phyloP scores from a whole-genome alignment of 1,139 yeast species.

The Hyphopichia wangnamkhiaoensis region DNA sequence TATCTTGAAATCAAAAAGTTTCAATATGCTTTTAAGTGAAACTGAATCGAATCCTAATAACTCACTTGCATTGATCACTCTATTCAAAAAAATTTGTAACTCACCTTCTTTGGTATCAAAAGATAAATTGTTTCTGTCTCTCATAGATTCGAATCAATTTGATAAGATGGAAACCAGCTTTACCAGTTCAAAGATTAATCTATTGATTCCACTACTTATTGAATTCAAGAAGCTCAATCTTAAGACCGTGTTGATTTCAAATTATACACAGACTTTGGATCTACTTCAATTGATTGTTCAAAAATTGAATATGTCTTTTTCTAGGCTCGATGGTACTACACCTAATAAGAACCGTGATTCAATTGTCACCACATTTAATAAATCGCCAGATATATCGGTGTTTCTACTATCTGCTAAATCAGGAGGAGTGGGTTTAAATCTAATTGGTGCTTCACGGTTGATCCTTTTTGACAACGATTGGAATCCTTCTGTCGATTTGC shows the following conservation, averaged over 20 bases:
- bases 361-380: slow-evolving; percentile 72
- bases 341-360: slow-evolving; percentile 63
- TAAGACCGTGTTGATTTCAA: slow-evolving; percentile 84
- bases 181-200: slow-evolving; percentile 58
- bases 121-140: slow-evolving; percentile 34
- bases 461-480: slow-evolving; percentile 87
- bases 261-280: slow-evolving; percentile 86
- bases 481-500: slow-evolving; percentile 92
- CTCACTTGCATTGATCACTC: slow-evolving; percentile 69
- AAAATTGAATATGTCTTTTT: slow-evolving; percentile 50
- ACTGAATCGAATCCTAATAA: slow-evolving; percentile 30
- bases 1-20: slow-evolving; percentile 45
- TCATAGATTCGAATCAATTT: too few species aligned
- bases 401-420: slow-evolving; percentile 86
- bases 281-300: slow-evolving; percentile 61
- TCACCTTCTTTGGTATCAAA: slow-evolving; percentile 65
- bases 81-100: slow-evolving; percentile 80
- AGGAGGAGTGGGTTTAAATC: slow-evolving; percentile 92
- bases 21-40: slow-evolving; percentile 25
- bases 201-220: slow-evolving; percentile 54
- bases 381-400: slow-evolving; percentile 49
- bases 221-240: slow-evolving; percentile 52
- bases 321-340: slow-evolving; percentile 84
- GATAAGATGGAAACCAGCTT: slow-evolving; percentile 23
- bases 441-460: slow-evolving; percentile 86